Percentiles rank a stretch among this genome's conserved stretches.
phyloP scores from a whole-genome alignment of 2,329 filamentous ascomycete species.

The Talaromyces pinophilus region DNA sequence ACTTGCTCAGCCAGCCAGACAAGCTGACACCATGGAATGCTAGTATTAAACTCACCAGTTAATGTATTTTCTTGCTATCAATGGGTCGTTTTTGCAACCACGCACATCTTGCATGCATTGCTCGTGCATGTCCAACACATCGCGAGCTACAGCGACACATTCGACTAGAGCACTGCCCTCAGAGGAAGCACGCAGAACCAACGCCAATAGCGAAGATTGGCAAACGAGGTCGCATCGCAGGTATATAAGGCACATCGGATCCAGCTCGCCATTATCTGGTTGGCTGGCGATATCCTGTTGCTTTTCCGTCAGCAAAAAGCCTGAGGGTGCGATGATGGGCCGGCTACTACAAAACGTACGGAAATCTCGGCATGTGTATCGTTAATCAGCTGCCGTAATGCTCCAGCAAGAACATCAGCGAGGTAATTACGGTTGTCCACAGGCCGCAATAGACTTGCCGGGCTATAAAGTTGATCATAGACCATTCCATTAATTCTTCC shows the following conservation, averaged over 20 bases:
- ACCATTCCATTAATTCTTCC: constrained; percentile 19
- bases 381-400: constrained; percentile 9
- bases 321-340: neutral
- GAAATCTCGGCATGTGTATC: constrained; percentile 6
- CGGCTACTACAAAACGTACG: neutral
- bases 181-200: constrained; percentile 5
- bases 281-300: neutral
- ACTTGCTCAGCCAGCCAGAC: neutral
- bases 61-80: neutral
- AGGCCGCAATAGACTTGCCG: constrained; percentile 2
- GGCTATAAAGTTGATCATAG: constrained; percentile 20
- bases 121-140: constrained; percentile 15
- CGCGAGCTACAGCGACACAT: constrained; percentile 16
- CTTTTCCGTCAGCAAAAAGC: neutral
- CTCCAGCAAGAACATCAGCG: constrained; percentile 10
- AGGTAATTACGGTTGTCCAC: neutral
- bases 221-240: constrained; percentile 18
- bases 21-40: neutral
- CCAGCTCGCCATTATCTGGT: neutral
- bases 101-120: constrained; percentile 16
- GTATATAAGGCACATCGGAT: neutral
- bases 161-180: neutral
- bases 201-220: constrained; percentile 11
- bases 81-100: constrained; percentile 12
- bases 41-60: neutral